Base-by-base conservation (phyloP, 768 basidiomycete species). In the Xerocomellus intermedius region DNA sequence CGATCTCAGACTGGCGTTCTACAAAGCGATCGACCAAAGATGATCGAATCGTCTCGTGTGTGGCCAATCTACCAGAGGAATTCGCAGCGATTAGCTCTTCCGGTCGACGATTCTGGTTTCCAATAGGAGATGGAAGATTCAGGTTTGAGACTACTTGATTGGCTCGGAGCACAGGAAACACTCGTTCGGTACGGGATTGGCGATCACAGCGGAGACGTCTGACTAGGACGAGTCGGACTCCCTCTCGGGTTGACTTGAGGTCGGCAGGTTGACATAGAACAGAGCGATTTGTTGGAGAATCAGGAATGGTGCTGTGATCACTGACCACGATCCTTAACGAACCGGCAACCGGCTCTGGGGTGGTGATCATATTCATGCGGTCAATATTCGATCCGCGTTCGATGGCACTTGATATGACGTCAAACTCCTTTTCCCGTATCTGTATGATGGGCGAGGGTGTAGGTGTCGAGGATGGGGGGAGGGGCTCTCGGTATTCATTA, bases 151-250 rank as follows among this genome's bases (percentile, higher is more conserved):
- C 71, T 9, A 78, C 69, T 57, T 74, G 73, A 65, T 91, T 91
- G 30, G 82, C 78, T 59, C 78, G 68, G 14, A 92, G 73, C 21
- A 91, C 76, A 2, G 87, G 87, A 24, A 79, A 76, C 10, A 87
- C 76, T 21, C 82, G 80, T 60, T 87, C 85, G 38, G 80, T 77
- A 21, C 81, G 81, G 12, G 84, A 79, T 66, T 86, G 84, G 14
- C 72, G 75, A 65, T 89, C 85, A 56, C 73, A 76, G 35, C 80
- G 76, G 38, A 85, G 75, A 28, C 88, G 79, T 10, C 82, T 79
- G 73, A 82, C 81, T 26, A 87, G 77, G 14, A 85, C 81, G 26
- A 85, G 72, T 24, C 82, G 82, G 41, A 91, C 74, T 8, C 83
- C 85, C 43, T 89, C 88, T 43, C 73, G 67, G 8, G 82, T 74